A percentile compares a stretch with the other conserved stretches of the same genome.
phyloP scores from a whole-genome alignment of 305 asterid genomes.

The Fraxinus sp. region DNA sequence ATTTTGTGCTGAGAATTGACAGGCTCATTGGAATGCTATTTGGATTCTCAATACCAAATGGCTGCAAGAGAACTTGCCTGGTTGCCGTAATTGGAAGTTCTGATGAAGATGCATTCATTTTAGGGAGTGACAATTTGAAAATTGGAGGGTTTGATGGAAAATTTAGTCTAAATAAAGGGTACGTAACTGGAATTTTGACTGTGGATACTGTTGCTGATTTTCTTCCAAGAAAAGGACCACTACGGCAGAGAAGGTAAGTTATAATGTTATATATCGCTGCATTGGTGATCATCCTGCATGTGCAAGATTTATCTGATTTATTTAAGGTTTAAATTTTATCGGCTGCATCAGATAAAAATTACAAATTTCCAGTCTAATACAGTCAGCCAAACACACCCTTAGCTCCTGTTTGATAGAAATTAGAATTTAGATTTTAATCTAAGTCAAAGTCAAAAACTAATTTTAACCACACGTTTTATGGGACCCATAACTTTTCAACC shows the following conservation, averaged over 20 bases:
- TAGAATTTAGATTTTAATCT: too few relatives aligned
- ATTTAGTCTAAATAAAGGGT: conserved; percentile 63
- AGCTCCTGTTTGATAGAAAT: too few relatives aligned
- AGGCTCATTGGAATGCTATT: conserved; percentile 82
- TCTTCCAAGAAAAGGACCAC: conserved; percentile 84
- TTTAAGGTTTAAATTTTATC: background rate
- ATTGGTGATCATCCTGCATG: background rate
- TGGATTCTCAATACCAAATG: conserved; percentile 79
- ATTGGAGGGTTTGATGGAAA: conserved; percentile 63
- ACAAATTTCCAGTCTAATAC: background rate
- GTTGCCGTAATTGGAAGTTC: conserved; percentile 68
- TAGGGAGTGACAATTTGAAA: conserved; percentile 61
- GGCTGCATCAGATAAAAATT: background rate
- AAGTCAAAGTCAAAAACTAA: too few relatives aligned
- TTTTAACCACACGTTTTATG: too few relatives aligned
- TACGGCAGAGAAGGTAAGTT: conserved; percentile 80
- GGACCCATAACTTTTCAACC: too few relatives aligned
- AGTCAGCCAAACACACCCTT: background rate
- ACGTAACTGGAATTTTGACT: conserved; percentile 78
- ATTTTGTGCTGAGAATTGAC: conserved; percentile 74
- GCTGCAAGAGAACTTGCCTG: conserved; percentile 80
- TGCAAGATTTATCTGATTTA: background rate
- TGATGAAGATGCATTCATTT: conserved; percentile 44
- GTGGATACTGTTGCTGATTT: conserved; percentile 92
- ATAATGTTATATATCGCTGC: background rate